Percentiles rank a stretch among this genome's conserved stretches.
Evolutionary conservation across 225 moss, liverwort and hornwort species (phyloP).

Genomic region (Pseudisothecium myosuroides): DNA sequence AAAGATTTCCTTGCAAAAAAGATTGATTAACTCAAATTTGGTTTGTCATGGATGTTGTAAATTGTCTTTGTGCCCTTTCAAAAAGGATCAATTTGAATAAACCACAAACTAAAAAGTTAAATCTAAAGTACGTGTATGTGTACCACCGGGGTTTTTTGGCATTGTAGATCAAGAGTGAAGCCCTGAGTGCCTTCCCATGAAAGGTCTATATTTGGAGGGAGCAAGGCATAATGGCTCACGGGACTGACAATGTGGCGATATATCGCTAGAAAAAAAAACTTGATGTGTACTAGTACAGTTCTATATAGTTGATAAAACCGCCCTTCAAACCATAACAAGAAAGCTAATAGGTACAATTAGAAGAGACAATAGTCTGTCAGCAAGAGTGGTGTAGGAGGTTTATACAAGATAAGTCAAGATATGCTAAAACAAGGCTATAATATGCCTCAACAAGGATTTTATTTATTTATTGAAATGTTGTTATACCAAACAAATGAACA

Average conservation of each 20-base stretch:
- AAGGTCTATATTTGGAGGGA: too few relatives aligned
- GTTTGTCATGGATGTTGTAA: not conserved
- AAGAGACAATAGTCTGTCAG: not conserved
- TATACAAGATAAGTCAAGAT: not conserved
- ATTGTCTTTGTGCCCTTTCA: not conserved
- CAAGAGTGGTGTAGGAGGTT: not conserved
- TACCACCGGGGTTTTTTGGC: too few relatives aligned
- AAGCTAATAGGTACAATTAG: not conserved
- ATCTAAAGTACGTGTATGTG: rapidly evolving
- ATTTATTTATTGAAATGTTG: not conserved
- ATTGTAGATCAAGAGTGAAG: too few relatives aligned
- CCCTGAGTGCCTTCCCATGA: too few relatives aligned
- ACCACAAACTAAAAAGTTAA: not conserved
- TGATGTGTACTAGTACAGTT: rapidly evolving
- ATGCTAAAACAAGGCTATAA: not conserved
- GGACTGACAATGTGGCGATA: too few relatives aligned
- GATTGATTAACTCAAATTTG: not conserved
- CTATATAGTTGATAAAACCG: rapidly evolving
- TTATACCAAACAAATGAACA: not conserved
- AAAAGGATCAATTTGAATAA: not conserved
- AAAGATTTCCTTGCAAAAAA: not conserved
- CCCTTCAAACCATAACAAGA: not conserved
- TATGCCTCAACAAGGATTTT: not conserved
- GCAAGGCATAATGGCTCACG: too few relatives aligned
- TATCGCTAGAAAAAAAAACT: too few relatives aligned